Evolutionary conservation across 495 filamentous ascomycete genomes (phyloP), one percentile per base, ranked within the genome.

Genomic region (Cryomyces antarcticus): DNA sequence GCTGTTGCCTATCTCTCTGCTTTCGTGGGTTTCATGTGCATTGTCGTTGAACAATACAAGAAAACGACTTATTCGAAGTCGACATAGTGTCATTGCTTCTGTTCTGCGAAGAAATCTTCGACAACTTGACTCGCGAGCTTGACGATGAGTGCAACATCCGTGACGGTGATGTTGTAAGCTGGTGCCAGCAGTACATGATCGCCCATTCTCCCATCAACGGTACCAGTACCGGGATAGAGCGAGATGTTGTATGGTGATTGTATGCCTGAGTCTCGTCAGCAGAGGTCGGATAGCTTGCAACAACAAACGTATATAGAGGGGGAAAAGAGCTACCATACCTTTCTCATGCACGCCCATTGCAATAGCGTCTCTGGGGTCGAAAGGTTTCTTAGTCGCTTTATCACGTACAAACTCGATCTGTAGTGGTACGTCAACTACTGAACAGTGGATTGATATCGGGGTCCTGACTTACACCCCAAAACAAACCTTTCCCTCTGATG

Each of bases 171-270:
- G 44, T 70, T 86, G 57, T 78, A 92, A 1, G 83, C 68, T 4
- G 86, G 85, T 17, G 78, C 70, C 43, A 93, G 49, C 30, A 92
- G 61, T 10, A 87, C 58, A 61, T 86, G 78, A 51, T 94, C 86
- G 1, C 82, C 84, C 3, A 50, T 57, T 29, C 67, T 53, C 0
- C 81, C 80, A 52, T 84, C 78, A 0, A 66, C 71, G 0, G 75
- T 76, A 4, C 82, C 84, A 2, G 64, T 55, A 5, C 75, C 74
- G 17, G 75, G 75, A 55, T 89, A 92, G 12, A 92, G 50, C 0
- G 68, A 72, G 46, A 93, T 69, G 13, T 65, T 67, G 46, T 76
- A 70, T 9, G 69, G 46, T 24, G 48, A 38, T 28, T 48, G 35
- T 43, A 60, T 48, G 29, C 52, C 59, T 62, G 41, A 49, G 1